phyloP scores from a whole-genome alignment of 75 land plant species.

The Picea sitchensis region DNA sequence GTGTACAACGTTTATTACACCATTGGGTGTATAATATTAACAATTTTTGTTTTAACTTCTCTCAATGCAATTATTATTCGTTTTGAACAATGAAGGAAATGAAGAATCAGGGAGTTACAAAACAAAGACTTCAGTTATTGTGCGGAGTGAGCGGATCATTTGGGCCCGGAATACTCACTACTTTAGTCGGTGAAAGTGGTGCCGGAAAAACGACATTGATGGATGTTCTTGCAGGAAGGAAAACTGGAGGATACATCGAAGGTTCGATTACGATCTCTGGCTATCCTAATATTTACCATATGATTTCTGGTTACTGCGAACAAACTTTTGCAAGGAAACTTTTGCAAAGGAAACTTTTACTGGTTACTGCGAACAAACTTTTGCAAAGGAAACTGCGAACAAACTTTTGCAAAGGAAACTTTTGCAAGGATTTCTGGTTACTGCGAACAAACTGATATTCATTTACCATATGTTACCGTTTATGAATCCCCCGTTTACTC shows the following conservation, averaged over 20 bases:
- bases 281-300: conserved; percentile 69
- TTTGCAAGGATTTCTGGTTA: too few relatives aligned
- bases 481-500: conserved; percentile 50
- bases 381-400: too few relatives aligned
- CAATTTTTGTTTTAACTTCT: too few relatives aligned
- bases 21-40: too few relatives aligned
- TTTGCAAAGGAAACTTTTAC: too few relatives aligned
- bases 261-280: conserved; percentile 83
- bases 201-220: conserved; percentile 91
- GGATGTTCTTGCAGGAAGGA: conserved; percentile 89
- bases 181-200: conserved; percentile 86
- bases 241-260: conserved; percentile 88
- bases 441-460: conserved; percentile 83
- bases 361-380: too few relatives aligned
- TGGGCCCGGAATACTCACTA: conserved; percentile 77
- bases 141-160: conserved; percentile 65
- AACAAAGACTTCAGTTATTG: conserved; percentile 65
- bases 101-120: conserved; percentile 75
- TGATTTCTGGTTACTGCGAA: conserved; percentile 80
- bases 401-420: too few relatives aligned
- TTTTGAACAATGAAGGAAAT: conserved; percentile 38
- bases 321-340: too few relatives aligned
- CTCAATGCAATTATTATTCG: background rate
- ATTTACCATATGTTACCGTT: conserved; percentile 79
- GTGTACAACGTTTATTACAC: too few relatives aligned